Evolutionary conservation across 164 flowering plant species (phyloP).

Genomic region (Saururus chinensis): DNA sequence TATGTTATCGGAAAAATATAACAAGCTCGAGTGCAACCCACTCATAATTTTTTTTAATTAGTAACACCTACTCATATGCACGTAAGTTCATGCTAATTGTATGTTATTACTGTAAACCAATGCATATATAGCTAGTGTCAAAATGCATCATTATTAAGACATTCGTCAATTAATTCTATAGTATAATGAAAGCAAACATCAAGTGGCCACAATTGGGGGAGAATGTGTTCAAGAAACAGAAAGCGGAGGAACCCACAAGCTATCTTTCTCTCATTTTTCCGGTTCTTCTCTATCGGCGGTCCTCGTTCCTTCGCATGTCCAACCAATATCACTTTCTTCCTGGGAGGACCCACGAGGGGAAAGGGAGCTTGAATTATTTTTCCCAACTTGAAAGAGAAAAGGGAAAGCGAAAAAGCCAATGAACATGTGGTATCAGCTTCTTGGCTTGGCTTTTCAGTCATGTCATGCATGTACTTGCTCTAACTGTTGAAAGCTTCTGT

Average conservation of each 20-base stretch:
- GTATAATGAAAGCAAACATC: slow-evolving; percentile 7
- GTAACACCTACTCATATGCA: no score
- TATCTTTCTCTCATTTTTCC: slow-evolving; percentile 4
- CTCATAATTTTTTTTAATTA: no score
- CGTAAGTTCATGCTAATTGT: no score
- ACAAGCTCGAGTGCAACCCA: no score
- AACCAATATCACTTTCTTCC: neutral
- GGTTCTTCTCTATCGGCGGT: no score
- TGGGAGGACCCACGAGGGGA: slow-evolving; percentile 2
- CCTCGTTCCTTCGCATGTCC: no score
- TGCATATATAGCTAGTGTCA: neutral
- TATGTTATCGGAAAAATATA: no score
- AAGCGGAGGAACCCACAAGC: slow-evolving; percentile 18
- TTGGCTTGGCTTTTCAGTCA: slow-evolving; percentile 32
- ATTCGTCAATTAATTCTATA: slow-evolving; percentile 7
- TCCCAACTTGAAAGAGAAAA: slow-evolving; percentile 18
- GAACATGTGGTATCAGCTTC: slow-evolving; percentile 13
- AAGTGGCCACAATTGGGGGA: slow-evolving; percentile 6
- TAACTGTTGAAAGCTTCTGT: slow-evolving; percentile 67
- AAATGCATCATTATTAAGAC: slow-evolving; percentile 2
- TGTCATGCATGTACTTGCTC: slow-evolving; percentile 32
- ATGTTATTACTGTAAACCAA: no score
- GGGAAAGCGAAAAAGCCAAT: slow-evolving; percentile 16
- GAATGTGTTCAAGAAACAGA: slow-evolving; percentile 8
- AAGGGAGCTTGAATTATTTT: slow-evolving; percentile 19